Evolutionary conservation across 1,284 basidiomycete species (phyloP).

Genomic region (Puccinia coronata): DNA sequence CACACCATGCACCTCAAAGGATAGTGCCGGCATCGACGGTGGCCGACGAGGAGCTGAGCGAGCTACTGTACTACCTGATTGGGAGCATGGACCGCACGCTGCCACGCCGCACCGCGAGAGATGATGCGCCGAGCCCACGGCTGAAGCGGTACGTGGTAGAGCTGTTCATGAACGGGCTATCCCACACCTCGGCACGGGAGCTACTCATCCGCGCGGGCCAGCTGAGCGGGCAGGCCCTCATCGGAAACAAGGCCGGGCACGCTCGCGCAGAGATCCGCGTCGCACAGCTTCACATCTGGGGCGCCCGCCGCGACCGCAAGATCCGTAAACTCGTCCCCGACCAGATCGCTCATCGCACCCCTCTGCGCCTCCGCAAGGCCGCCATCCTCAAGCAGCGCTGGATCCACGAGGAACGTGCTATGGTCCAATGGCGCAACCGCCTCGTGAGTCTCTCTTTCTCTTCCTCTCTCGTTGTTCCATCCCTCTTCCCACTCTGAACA

Average conservation of each 20-base stretch:
- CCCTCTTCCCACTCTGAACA: not conserved
- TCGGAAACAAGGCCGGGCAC: constrained; percentile 7
- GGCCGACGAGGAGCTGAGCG: constrained; percentile 15
- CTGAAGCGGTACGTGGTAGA: not conserved
- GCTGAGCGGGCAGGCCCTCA: constrained; percentile 17
- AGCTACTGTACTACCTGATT: constrained; percentile 34
- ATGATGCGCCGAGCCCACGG: not conserved
- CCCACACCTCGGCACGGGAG: constrained; percentile 25
- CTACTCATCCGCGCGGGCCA: not conserved
- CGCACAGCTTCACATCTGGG: constrained; percentile 38
- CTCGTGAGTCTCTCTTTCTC: constrained; percentile 4
- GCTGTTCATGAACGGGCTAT: not conserved
- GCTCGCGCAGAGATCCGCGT: constrained; percentile 36
- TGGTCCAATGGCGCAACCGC: constrained; percentile 38
- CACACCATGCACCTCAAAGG: constrained; percentile 6
- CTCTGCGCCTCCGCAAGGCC: constrained; percentile 21
- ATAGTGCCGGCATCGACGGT: constrained; percentile 26
- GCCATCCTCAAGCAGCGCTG: constrained; percentile 38
- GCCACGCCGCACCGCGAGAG: not conserved
- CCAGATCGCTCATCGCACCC: constrained; percentile 22
- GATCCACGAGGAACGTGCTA: constrained; percentile 17
- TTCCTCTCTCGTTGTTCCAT: not conserved
- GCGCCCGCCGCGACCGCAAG: constrained; percentile 2
- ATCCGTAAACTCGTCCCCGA: constrained; percentile 43
- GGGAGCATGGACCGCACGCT: constrained; percentile 11